Evolutionary conservation across 2,329 filamentous ascomycete genomes (phyloP).

Genomic region (Colletotrichum aenigma): DNA sequence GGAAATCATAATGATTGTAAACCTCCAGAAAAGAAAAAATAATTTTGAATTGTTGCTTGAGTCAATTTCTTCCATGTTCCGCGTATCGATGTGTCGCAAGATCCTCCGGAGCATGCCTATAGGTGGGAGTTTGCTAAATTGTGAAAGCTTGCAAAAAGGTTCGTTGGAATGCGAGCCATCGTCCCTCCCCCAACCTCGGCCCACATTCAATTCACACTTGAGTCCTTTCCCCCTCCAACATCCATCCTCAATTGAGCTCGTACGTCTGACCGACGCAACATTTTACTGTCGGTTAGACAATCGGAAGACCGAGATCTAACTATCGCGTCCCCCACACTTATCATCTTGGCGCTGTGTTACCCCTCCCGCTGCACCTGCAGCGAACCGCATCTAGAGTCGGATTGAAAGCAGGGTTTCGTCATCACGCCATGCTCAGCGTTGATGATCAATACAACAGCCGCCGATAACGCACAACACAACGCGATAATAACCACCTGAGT

Average conservation of each 20-base stretch:
- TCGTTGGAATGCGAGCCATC: neutral
- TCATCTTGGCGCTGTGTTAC: neutral
- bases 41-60: neutral
- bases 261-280: neutral
- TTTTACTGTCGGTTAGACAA: neutral
- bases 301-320: neutral
- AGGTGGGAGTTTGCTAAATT: neutral
- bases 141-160: neutral
- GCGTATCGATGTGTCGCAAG: neutral
- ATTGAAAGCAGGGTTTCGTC: neutral
- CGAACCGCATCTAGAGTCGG: neutral
- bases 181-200: neutral
- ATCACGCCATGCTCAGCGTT: neutral
- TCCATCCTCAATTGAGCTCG: neutral
- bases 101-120: neutral
- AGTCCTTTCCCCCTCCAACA: neutral
- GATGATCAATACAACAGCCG: neutral
- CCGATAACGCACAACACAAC: neutral
- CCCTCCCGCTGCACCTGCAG: neutral
- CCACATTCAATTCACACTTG: neutral
- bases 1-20: neutral
- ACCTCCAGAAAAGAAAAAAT: neutral
- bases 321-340: neutral
- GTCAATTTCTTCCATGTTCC: neutral
- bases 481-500: neutral